Conservation (phyloP, 1,284 basidiomycete species). For the Porogramme epimiltina region DNA sequence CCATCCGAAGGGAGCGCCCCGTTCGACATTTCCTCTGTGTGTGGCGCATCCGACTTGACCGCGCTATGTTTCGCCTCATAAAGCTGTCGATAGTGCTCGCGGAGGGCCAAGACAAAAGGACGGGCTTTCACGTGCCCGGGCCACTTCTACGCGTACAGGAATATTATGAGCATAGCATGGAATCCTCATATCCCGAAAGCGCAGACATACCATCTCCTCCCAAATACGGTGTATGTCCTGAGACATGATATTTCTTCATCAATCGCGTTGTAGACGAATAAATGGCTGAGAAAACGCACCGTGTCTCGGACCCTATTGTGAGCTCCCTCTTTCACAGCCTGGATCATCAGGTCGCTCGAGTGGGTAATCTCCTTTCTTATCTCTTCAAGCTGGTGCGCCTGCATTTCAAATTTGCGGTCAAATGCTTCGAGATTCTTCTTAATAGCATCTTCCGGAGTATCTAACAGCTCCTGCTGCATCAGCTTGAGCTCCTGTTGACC, state of each 20-base stretch:
- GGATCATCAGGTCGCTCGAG: constrained; percentile 29
- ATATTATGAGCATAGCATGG: neutral
- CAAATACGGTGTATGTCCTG: constrained; percentile 26
- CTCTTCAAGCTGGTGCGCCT: constrained; percentile 27
- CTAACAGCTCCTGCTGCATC: constrained; percentile 8
- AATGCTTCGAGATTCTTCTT: constrained; percentile 30
- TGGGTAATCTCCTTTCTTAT: constrained; percentile 22
- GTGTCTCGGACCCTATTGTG: constrained; percentile 30
- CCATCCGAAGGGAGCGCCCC: neutral
- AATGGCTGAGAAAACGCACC: constrained; percentile 8
- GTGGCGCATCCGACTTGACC: neutral
- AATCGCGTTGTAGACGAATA: neutral
- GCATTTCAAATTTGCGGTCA: constrained; percentile 33
- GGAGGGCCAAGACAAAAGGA: constrained; percentile 37
- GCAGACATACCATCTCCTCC: constrained; percentile 29
- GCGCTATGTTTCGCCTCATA: constrained; percentile 27
- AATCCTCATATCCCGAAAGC: too few species aligned
- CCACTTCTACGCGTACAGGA: constrained; percentile 30
- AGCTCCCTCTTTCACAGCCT: constrained; percentile 24
- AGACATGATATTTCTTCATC: neutral
- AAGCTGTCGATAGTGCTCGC: constrained; percentile 35
- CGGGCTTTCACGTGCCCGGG: constrained; percentile 36
- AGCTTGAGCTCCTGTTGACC: constrained; percentile 6
- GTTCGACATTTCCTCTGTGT: neutral
- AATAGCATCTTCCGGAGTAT: constrained; percentile 18